A percentile compares a stretch with the other conserved stretches of the same genome.
Conservation (phyloP, 257 asterid genomes). For the Forsythia viridissima region DNA sequence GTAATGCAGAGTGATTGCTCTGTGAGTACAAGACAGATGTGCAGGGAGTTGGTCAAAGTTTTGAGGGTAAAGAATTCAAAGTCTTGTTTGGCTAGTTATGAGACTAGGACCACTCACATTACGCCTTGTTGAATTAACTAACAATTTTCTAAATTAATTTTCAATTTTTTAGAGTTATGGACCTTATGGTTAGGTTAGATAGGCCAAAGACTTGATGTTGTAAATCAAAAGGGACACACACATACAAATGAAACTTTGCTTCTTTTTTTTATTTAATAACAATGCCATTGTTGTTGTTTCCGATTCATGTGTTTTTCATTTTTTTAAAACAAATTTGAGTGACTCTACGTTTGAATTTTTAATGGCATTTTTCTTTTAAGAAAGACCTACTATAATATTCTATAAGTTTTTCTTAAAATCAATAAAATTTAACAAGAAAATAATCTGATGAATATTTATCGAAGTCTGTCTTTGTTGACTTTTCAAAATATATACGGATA, state of each 20-base stretch:
- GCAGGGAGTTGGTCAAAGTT: slow-evolving; percentile 83
- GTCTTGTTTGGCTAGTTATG: slow-evolving; percentile 86
- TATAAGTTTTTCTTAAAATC: too few relatives aligned
- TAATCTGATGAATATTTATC: too few relatives aligned
- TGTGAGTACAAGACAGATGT: slow-evolving; percentile 55
- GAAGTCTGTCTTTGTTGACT: too few relatives aligned
- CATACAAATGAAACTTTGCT: background rate
- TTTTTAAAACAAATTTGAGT: too few relatives aligned
- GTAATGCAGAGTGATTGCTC: slow-evolving; percentile 90
- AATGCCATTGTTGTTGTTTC: background rate
- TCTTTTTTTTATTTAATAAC: background rate
- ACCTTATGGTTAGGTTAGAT: slow-evolving; percentile 10
- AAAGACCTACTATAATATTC: too few relatives aligned
- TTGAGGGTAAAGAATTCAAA: slow-evolving; percentile 54
- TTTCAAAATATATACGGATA: too few relatives aligned
- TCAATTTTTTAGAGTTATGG: background rate
- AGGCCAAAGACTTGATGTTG: slow-evolving; percentile 26
- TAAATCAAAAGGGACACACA: slow-evolving; percentile 24
- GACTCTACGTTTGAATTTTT: too few relatives aligned
- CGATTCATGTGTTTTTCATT: background rate
- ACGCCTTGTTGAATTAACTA: slow-evolving; percentile 58
- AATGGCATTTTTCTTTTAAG: too few relatives aligned
- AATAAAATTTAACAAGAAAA: too few relatives aligned
- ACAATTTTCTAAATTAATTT: slow-evolving; percentile 4
- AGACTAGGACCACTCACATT: slow-evolving; percentile 80